phyloP scores from a whole-genome alignment of 2,329 filamentous ascomycete species.

The Curvularia verruculosa region DNA sequence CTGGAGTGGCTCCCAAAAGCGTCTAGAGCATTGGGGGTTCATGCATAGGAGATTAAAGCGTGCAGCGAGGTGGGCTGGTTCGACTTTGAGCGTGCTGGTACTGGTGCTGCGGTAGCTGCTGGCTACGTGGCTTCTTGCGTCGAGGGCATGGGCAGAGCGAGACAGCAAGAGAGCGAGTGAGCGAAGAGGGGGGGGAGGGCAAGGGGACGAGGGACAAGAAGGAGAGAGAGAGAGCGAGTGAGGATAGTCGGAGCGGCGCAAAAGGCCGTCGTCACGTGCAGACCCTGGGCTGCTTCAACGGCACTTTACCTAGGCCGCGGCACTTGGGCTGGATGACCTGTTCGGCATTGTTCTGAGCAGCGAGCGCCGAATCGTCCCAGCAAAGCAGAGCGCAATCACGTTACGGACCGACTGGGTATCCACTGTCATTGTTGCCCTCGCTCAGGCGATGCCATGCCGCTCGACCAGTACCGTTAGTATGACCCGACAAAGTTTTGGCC shows the following conservation, averaged over 20 bases:
- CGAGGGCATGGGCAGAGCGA: too few species aligned
- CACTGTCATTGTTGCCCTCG: not conserved
- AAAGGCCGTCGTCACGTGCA: not conserved
- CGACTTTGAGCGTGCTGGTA: not conserved
- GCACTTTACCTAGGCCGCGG: constrained; percentile 9
- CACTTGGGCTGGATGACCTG: constrained; percentile 3
- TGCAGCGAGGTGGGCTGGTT: constrained; percentile 3
- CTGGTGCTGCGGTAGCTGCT: too few species aligned
- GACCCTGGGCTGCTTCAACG: not conserved
- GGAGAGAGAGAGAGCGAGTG: not conserved
- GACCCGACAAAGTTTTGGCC: constrained; percentile 14
- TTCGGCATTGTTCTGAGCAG: constrained; percentile 10
- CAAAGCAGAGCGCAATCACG: constrained; percentile 6
- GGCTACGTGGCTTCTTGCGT: constrained; percentile 20
- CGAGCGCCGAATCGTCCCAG: constrained; percentile 7
- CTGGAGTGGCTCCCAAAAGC: constrained; percentile 1
- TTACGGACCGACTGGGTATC: constrained; percentile 11
- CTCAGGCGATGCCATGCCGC: constrained; percentile 6
- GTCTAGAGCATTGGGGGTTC: constrained; percentile 7
- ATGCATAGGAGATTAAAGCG: constrained; percentile 15
- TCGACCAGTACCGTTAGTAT: constrained; percentile 10
- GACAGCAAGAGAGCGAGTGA: too few species aligned
- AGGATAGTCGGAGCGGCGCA: not conserved
- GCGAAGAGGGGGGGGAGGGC: too few species aligned
- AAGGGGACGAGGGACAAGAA: too few species aligned